These are phyloP conservation scores for Rhodotorula sp. DNA, from an alignment of 1,284 basidiomycete genomes.

Conservation along the genomic window DNA sequence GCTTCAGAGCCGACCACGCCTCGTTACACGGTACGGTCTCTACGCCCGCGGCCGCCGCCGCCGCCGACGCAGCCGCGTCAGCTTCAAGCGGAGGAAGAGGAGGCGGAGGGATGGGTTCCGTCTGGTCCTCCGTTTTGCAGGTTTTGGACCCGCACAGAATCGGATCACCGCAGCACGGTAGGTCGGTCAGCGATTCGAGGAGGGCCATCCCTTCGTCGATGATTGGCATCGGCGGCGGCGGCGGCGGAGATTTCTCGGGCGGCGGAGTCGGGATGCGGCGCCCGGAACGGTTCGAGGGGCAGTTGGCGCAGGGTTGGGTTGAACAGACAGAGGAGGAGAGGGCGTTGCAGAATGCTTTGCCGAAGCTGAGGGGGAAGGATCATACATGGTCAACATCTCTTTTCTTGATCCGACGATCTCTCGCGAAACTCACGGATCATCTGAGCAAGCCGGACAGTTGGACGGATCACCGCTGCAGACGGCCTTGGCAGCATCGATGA, in stretches of 20 bases:
- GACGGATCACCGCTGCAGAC: slow-evolving; percentile 43
- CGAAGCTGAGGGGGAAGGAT: slow-evolving; percentile 20
- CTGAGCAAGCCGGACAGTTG: slow-evolving; percentile 44
- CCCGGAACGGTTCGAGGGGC: slow-evolving; percentile 23
- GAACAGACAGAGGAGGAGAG: slow-evolving; percentile 39
- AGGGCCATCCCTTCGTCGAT: slow-evolving; percentile 30
- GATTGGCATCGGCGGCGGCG: background rate
- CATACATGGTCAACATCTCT: no score
- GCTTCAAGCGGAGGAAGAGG: background rate
- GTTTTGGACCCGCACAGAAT: slow-evolving; percentile 40
- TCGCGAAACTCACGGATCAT: slow-evolving; percentile 40
- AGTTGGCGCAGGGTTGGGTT: slow-evolving; percentile 35
- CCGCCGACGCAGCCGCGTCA: background rate
- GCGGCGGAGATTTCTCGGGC: slow-evolving; percentile 9
- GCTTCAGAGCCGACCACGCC: slow-evolving; percentile 43
- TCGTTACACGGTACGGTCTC: slow-evolving; percentile 43
- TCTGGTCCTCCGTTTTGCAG: slow-evolving; percentile 22
- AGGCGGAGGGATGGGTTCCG: background rate
- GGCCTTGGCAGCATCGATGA: slow-evolving; percentile 13
- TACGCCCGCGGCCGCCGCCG: slow-evolving; percentile 29
- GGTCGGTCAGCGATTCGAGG: slow-evolving; percentile 39
- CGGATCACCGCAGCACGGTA: slow-evolving; percentile 45
- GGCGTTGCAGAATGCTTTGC: slow-evolving; percentile 41
- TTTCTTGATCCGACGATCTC: background rate
- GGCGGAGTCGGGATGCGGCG: slow-evolving; percentile 22